Percentiles rank a stretch among this genome's conserved stretches.
Conservation (phyloP, 441 rosid genomes). For the Adansonia madagascariensis region DNA sequence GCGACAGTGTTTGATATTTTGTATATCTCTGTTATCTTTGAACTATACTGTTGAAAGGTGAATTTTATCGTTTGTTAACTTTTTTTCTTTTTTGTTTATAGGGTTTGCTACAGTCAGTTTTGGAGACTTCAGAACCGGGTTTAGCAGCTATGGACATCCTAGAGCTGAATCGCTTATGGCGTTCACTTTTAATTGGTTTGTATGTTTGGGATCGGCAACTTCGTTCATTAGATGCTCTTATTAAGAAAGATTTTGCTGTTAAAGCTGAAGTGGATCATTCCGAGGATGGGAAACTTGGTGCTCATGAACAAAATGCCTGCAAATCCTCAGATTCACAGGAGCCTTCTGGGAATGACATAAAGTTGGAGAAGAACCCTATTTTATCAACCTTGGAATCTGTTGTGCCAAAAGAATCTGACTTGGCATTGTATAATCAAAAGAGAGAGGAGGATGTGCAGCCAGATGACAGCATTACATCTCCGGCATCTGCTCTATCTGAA, state of each 20-base stretch:
- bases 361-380: constrained; percentile 35
- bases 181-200: constrained; percentile 65
- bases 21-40: not conserved
- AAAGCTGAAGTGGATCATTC: constrained; percentile 38
- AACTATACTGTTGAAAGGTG: not conserved
- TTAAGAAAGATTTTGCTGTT: constrained; percentile 47
- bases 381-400: constrained; percentile 25
- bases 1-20: not conserved
- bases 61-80: constrained; percentile 23
- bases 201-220: constrained; percentile 83
- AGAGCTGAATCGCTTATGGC: constrained; percentile 72
- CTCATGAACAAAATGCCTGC: constrained; percentile 32
- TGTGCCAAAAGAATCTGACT: constrained; percentile 37
- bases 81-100: constrained; percentile 32
- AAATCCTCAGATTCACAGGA: constrained; percentile 39
- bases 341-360: constrained; percentile 33
- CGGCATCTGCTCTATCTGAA: constrained; percentile 69
- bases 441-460: constrained; percentile 48
- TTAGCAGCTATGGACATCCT: constrained; percentile 63
- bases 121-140: constrained; percentile 44
- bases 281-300: constrained; percentile 39
- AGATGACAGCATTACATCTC: constrained; percentile 44
- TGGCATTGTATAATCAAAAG: constrained; percentile 34
- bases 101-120: constrained; percentile 60
- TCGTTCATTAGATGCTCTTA: constrained; percentile 61